Conservation (phyloP, 2,329 filamentous ascomycete genomes). For the Meredithiella fracta region DNA sequence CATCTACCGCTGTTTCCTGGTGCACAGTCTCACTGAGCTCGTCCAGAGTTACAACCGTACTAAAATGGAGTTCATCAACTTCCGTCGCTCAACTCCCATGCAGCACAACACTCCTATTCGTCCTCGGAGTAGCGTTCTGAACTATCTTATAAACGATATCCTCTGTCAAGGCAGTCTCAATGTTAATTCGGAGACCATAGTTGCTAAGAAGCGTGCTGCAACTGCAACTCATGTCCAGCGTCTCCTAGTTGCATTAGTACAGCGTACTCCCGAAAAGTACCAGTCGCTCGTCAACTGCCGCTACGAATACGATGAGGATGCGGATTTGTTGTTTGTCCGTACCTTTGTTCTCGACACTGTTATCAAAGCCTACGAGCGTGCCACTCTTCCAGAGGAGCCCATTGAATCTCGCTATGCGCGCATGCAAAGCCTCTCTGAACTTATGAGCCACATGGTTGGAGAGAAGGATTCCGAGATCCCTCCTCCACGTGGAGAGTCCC, state of each 20-base stretch:
- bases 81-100: slow-evolving; percentile 78
- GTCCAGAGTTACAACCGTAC: slow-evolving; percentile 82
- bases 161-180: slow-evolving; percentile 43
- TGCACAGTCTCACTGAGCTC: slow-evolving; percentile 82
- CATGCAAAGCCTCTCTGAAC: slow-evolving; percentile 71
- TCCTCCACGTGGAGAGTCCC: slow-evolving; percentile 27
- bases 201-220: slow-evolving; percentile 67
- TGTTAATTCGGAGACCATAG: slow-evolving; percentile 56
- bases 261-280: slow-evolving; percentile 67
- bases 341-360: slow-evolving; percentile 91
- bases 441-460: slow-evolving; percentile 84
- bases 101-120: slow-evolving; percentile 81
- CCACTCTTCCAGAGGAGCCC: slow-evolving; percentile 59
- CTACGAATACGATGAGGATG: slow-evolving; percentile 57
- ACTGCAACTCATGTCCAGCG: slow-evolving; percentile 77
- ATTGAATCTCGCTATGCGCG: slow-evolving; percentile 76
- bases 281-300: slow-evolving; percentile 35
- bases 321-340: slow-evolving; percentile 77
- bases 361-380: slow-evolving; percentile 80
- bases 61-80: slow-evolving; percentile 98
- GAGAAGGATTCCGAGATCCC: slow-evolving; percentile 46
- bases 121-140: slow-evolving; percentile 78
- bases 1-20: slow-evolving; percentile 85
- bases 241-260: slow-evolving; percentile 71
- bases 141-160: slow-evolving; percentile 78